Percentiles rank a stretch among this genome's conserved stretches.
Conservation (phyloP, 345 rosid genomes). For the Ceriops zippeliana region DNA sequence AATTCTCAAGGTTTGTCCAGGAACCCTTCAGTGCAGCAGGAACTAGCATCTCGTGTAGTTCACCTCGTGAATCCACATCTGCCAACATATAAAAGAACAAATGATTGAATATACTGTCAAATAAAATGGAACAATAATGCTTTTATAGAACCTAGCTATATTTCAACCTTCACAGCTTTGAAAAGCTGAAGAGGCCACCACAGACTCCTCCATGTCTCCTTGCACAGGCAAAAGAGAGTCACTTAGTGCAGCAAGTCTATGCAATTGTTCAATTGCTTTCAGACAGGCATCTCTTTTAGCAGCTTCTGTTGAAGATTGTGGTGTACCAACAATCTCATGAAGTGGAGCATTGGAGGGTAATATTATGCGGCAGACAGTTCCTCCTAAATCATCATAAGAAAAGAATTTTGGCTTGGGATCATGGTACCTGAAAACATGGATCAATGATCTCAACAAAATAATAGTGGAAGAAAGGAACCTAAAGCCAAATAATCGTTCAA, state of each 20-base stretch:
- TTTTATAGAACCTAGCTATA: slow-evolving; percentile 9
- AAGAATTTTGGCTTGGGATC: slow-evolving; percentile 73
- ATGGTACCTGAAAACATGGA: slow-evolving; percentile 56
- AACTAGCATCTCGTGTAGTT: slow-evolving; percentile 73
- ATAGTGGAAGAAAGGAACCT: background rate
- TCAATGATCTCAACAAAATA: slow-evolving; percentile 17
- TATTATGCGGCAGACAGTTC: slow-evolving; percentile 63
- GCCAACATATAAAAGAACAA: slow-evolving; percentile 32
- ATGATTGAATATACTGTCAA: background rate
- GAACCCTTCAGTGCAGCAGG: slow-evolving; percentile 54
- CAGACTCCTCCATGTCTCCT: slow-evolving; percentile 33
- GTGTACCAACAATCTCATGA: slow-evolving; percentile 50
- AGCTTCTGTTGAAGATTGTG: slow-evolving; percentile 62
- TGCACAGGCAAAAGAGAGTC: slow-evolving; percentile 57
- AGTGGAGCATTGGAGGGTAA: slow-evolving; percentile 88
- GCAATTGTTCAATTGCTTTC: slow-evolving; percentile 77
- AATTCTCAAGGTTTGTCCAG: slow-evolving; percentile 42
- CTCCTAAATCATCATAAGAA: slow-evolving; percentile 62
- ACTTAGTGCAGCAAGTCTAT: slow-evolving; percentile 67
- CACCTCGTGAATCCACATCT: slow-evolving; percentile 55
- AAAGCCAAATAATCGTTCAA: slow-evolving; percentile 6
- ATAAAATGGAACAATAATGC: slow-evolving; percentile 9
- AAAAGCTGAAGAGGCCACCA: slow-evolving; percentile 32
- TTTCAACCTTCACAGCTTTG: slow-evolving; percentile 51
- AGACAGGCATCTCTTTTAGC: slow-evolving; percentile 83